Conservation (phyloP, 2,329 filamentous ascomycete genomes). For the Coniochaeta sp. region DNA sequence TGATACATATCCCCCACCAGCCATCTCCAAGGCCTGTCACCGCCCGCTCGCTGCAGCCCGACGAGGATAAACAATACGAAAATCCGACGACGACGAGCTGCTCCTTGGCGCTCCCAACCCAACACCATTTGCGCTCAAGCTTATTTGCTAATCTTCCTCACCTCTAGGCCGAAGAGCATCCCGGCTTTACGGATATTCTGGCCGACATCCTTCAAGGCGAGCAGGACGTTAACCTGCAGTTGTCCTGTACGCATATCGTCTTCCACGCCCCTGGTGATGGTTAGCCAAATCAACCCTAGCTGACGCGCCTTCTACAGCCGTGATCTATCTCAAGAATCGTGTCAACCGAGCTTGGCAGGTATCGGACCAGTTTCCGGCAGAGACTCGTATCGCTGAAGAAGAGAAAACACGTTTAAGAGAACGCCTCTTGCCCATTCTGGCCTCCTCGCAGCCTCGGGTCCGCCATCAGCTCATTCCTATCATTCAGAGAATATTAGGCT, state of each 20-base stretch:
- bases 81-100: not conserved
- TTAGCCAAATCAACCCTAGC: constrained; percentile 9
- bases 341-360: constrained; percentile 87
- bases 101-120: not conserved
- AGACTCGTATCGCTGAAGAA: constrained; percentile 73
- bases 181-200: constrained; percentile 84
- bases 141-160: constrained; percentile 6
- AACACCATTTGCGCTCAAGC: not conserved
- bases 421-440: constrained; percentile 82
- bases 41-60: not conserved
- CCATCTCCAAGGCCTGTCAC: not conserved
- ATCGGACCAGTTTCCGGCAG: constrained; percentile 64
- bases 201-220: constrained; percentile 86
- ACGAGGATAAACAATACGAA: not conserved
- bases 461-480: constrained; percentile 91
- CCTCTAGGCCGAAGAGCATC: constrained; percentile 74
- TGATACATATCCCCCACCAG: not conserved
- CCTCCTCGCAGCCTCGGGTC: constrained; percentile 69
- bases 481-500: constrained; percentile 91
- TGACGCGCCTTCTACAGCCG: constrained; percentile 49
- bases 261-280: not conserved
- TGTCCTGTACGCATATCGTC: constrained; percentile 64
- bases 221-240: constrained; percentile 73
- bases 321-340: constrained; percentile 97
- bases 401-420: constrained; percentile 85